phyloP scores from a whole-genome alignment of 768 basidiomycete genomes.

The Hydnum rufescens region DNA sequence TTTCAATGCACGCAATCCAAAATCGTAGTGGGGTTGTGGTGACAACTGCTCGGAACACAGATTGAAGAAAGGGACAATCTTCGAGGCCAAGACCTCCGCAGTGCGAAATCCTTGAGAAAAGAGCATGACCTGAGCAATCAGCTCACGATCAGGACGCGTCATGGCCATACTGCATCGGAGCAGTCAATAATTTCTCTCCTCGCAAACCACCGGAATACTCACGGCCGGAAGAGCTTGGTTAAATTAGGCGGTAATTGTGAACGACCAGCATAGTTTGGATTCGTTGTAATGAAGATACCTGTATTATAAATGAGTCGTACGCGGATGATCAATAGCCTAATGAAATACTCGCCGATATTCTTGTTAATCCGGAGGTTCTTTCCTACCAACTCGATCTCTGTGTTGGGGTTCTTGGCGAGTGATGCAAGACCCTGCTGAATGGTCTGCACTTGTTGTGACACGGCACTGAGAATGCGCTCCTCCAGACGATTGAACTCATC shows the following conservation, averaged over 20 bases:
- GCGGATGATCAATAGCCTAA: neutral
- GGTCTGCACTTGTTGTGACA: constrained; percentile 96
- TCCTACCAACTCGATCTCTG: constrained; percentile 88
- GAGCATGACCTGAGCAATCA: constrained; percentile 98
- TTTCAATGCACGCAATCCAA: constrained; percentile 92
- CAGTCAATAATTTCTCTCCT: too few relatives aligned
- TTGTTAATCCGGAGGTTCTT: constrained; percentile 84
- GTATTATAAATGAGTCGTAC: constrained; percentile 1
- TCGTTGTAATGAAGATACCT: constrained; percentile 98
- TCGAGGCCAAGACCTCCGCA: constrained; percentile 91
- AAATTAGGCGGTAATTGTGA: constrained; percentile 75
- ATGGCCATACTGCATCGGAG: constrained; percentile 67
- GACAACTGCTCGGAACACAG: constrained; percentile 95
- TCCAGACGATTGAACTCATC: constrained; percentile 97
- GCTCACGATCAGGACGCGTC: constrained; percentile 94
- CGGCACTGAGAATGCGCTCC: constrained; percentile 91
- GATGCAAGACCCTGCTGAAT: constrained; percentile 91
- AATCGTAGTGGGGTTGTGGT: constrained; percentile 96
- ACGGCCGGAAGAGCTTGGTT: constrained; percentile 88
- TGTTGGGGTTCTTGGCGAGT: constrained; percentile 61
- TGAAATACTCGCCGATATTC: constrained; percentile 53
- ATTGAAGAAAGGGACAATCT: constrained; percentile 98
- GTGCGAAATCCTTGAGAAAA: constrained; percentile 99
- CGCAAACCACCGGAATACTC: constrained; percentile 17
- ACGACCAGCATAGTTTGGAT: constrained; percentile 96